Conservation (phyloP, 208 protist species). For the Entamoeba moshkovskii region DNA sequence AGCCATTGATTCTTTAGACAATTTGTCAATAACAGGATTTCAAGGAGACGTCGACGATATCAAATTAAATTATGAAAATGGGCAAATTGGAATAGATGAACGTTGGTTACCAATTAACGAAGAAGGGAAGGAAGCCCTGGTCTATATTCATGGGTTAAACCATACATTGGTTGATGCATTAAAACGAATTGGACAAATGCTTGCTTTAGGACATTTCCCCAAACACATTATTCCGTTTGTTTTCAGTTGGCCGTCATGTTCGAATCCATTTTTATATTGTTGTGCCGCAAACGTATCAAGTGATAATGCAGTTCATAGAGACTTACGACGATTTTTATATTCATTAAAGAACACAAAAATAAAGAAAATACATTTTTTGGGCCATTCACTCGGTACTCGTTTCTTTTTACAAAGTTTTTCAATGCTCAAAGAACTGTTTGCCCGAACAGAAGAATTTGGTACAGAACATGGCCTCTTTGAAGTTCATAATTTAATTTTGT, state of each 20-base stretch:
- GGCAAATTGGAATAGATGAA: neutral
- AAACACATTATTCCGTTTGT: neutral
- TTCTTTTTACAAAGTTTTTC: neutral
- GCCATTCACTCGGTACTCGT: neutral
- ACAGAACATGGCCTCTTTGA: neutral
- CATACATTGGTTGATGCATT: neutral
- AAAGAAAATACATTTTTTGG: neutral
- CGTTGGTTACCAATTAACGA: neutral
- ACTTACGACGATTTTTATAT: neutral
- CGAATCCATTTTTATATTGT: neutral
- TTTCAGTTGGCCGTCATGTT: neutral
- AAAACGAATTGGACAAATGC: neutral
- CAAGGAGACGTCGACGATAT: neutral
- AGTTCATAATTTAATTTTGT: neutral
- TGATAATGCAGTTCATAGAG: neutral
- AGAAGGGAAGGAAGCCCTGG: neutral
- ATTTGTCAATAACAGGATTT: neutral
- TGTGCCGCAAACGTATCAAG: neutral
- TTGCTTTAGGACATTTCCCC: neutral
- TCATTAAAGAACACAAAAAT: neutral
- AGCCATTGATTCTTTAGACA: neutral
- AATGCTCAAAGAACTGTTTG: neutral
- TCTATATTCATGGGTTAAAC: neutral
- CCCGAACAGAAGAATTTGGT: neutral
- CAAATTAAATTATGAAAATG: neutral